Evolutionary conservation across 2,329 filamentous ascomycete species (phyloP).

Genomic region (Gaeumannomyces tritici): DNA sequence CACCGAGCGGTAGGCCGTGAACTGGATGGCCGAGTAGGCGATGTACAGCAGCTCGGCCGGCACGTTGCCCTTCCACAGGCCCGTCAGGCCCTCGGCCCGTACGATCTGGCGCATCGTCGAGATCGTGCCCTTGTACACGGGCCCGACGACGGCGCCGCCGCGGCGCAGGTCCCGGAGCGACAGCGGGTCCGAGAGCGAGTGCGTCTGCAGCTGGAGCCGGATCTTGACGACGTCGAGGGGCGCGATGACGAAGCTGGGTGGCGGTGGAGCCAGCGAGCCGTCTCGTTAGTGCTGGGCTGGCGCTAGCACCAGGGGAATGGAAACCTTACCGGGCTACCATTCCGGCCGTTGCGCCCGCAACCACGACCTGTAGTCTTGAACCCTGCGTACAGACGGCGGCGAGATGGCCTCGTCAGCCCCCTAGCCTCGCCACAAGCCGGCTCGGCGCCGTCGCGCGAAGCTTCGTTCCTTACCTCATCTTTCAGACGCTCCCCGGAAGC

Average conservation of each 20-base stretch:
- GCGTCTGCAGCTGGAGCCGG: conserved; percentile 84
- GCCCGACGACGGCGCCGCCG: no score
- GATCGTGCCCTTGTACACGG: conserved; percentile 65
- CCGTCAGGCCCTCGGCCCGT: conserved; percentile 70
- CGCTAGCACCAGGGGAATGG: no score
- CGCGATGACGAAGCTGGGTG: conserved; percentile 77
- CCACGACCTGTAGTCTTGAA: conserved; percentile 44
- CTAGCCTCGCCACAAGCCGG: no score
- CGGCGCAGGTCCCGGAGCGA: conserved; percentile 35
- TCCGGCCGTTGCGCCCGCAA: conserved; percentile 58
- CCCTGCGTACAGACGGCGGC: conserved; percentile 26
- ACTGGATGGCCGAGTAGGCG: conserved; percentile 81
- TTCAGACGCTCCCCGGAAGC: conserved; percentile 38
- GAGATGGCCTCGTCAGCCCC: background rate
- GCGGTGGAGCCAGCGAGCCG: background rate
- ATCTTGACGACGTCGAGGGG: conserved; percentile 98
- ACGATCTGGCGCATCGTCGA: conserved; percentile 70
- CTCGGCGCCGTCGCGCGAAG: background rate
- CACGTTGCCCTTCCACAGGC: conserved; percentile 95
- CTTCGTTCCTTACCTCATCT: conserved; percentile 41
- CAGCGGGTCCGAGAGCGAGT: conserved; percentile 69
- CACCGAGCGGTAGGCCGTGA: conserved; percentile 73
- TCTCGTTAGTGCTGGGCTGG: background rate
- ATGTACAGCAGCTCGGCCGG: conserved; percentile 93
- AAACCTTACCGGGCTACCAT: conserved; percentile 70